Percentiles rank a stretch among this genome's conserved stretches.
Conservation (phyloP, 768 basidiomycete species). For the Paxillus ammoniavirescens region DNA sequence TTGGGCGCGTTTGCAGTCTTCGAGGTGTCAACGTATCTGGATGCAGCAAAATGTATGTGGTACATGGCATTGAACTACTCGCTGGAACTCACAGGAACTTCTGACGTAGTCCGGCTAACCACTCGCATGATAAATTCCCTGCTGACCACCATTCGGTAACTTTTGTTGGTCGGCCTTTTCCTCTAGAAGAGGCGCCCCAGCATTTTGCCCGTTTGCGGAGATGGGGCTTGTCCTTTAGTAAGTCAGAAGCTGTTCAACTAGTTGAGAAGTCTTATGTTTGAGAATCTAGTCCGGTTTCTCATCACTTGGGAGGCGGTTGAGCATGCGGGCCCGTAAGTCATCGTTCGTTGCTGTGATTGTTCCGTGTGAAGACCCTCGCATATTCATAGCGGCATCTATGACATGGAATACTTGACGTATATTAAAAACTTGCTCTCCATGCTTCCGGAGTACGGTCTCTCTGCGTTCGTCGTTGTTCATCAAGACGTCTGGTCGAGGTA, state of each 20-base stretch:
- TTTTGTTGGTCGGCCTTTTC: conserved; percentile 91
- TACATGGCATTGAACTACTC: conserved; percentile 4
- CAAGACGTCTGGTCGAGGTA: conserved; percentile 98
- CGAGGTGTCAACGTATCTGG: conserved; percentile 88
- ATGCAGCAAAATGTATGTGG: conserved; percentile 71
- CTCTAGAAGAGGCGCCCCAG: conserved; percentile 82
- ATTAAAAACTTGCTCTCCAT: conserved; percentile 65
- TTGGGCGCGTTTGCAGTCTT: conserved; percentile 76
- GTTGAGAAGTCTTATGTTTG: background rate
- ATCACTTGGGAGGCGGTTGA: conserved; percentile 98
- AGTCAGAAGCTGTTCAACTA: conserved; percentile 24
- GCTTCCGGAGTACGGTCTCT: conserved; percentile 69
- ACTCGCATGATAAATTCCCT: conserved; percentile 68
- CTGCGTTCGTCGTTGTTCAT: conserved; percentile 79
- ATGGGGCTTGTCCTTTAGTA: conserved; percentile 89
- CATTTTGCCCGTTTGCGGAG: conserved; percentile 77
- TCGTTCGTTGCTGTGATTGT: background rate
- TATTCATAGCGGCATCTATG: conserved; percentile 70
- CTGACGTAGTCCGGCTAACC: conserved; percentile 57
- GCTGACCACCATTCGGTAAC: conserved; percentile 62
- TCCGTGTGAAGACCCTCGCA: background rate
- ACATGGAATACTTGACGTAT: conserved; percentile 79
- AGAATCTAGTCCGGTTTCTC: conserved; percentile 73
- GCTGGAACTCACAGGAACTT: background rate
- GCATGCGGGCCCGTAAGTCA: conserved; percentile 84